Evolutionary conservation across 176 grass and related monocot species (phyloP), one percentile per base, ranked within the genome.

Genomic region (Carex scoparia): DNA sequence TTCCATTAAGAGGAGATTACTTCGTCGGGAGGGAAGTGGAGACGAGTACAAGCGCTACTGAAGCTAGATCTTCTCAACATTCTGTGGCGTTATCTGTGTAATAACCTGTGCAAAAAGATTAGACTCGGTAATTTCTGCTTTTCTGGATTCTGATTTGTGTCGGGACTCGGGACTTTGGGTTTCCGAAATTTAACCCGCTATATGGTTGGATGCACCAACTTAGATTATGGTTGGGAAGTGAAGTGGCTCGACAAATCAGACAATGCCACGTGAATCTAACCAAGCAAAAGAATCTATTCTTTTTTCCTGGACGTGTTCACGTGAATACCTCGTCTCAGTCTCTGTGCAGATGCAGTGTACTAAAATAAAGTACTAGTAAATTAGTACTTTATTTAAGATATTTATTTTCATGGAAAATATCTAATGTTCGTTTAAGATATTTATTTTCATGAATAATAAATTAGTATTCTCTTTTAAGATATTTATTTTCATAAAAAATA

Each of bases 21-120:
- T 83, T 83, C 81, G 81, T 66, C 81, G 40, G 37, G 63, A 83
- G 81, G 81, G 81, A 83, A 83, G 44, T 8, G 51, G 7, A 53
- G 81, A 83, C 38, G 55, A 44, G 48, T 2, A 10, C 42, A 6
- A 75, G 51, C 74, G 51, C 58, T 42, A 81, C 79, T 56, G 18
- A 9, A 9, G 4, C 38, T 40, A 79, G 14, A 37, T 31, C 30
- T 7, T 51, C 11, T 55, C 56, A 2, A 0, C 4, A 1, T 54
- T 78, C 4, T 35, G 7, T 35, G 28, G 27, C 51, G 2, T 16
- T 57, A 2, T 18, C 12, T 32, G 3, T 57, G 4, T 56, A 1
- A 27, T 0, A 33, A 31, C 18, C 3, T 27, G 60, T 27, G 7
- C 7, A 28, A 8, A 9, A 11, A 23, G 1, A 10, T 63, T 28